Conservation (phyloP, 2,329 filamentous ascomycete species). For the Rutstroemia sp. region DNA sequence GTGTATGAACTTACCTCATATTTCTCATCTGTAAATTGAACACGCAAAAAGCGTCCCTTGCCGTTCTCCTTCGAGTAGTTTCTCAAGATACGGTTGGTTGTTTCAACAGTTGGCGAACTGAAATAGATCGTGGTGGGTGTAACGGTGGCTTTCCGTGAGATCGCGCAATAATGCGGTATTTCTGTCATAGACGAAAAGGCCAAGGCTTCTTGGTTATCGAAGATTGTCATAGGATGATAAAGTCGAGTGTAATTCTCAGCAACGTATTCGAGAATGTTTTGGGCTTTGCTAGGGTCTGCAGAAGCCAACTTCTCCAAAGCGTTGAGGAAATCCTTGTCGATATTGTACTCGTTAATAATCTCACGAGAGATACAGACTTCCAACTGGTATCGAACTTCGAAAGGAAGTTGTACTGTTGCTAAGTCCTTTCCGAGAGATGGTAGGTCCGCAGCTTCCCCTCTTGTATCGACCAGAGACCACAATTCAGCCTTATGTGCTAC, state of each 20-base stretch:
- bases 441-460: conserved; percentile 14
- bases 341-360: conserved; percentile 66
- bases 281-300: conserved; percentile 41
- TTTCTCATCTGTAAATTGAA: conserved; percentile 84
- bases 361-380: conserved; percentile 87
- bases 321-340: conserved; percentile 60
- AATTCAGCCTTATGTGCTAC: conserved; percentile 31
- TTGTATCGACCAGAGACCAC: conserved; percentile 32
- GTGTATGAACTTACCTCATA: conserved; percentile 26
- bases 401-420: conserved; percentile 45
- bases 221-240: conserved; percentile 66
- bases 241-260: conserved; percentile 52
- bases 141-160: conserved; percentile 68
- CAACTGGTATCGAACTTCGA: conserved; percentile 77
- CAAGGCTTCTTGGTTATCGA: conserved; percentile 46
- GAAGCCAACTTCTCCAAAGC: conserved; percentile 46
- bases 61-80: conserved; percentile 51
- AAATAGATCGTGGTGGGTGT: conserved; percentile 81
- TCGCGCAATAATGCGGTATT: conserved; percentile 65
- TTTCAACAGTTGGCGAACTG: conserved; percentile 71
- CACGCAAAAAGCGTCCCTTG: conserved; percentile 75
- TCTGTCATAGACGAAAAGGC: conserved; percentile 40
- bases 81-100: conserved; percentile 79
- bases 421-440: conserved; percentile 13
- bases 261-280: conserved; percentile 65